Evolutionary conservation across 345 rosid genomes (phyloP).

Genomic region (Populus euphratica): DNA sequence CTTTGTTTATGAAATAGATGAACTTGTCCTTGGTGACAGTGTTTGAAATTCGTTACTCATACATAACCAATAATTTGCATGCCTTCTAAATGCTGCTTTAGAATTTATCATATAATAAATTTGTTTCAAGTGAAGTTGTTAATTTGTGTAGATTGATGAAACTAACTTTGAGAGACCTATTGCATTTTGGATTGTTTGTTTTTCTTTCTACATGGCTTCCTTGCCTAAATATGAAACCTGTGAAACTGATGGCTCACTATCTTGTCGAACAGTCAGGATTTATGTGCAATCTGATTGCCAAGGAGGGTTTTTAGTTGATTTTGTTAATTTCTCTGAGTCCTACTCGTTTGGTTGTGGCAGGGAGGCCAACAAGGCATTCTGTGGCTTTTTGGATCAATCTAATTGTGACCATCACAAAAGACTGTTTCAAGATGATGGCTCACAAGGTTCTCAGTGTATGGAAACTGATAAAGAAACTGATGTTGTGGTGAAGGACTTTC

Average conservation of each 20-base stretch:
- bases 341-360: conserved; percentile 42
- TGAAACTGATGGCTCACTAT: background rate
- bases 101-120: background rate
- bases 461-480: conserved; percentile 18
- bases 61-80: background rate
- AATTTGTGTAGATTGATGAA: background rate
- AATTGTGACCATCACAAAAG: conserved; percentile 36
- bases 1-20: background rate
- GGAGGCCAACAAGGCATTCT: conserved; percentile 85
- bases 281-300: background rate
- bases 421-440: conserved; percentile 27
- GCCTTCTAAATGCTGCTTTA: background rate
- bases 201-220: background rate
- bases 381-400: conserved; percentile 68
- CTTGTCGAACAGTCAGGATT: background rate
- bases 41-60: background rate
- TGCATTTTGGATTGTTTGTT: background rate
- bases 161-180: background rate
- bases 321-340: background rate
- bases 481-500: conserved; percentile 20
- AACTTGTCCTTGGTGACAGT: background rate
- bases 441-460: conserved; percentile 25
- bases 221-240: background rate
- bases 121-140: background rate
- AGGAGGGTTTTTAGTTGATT: background rate